phyloP scores from a whole-genome alignment of 169 alveolate genomes.

The Eimeria tenella region DNA sequence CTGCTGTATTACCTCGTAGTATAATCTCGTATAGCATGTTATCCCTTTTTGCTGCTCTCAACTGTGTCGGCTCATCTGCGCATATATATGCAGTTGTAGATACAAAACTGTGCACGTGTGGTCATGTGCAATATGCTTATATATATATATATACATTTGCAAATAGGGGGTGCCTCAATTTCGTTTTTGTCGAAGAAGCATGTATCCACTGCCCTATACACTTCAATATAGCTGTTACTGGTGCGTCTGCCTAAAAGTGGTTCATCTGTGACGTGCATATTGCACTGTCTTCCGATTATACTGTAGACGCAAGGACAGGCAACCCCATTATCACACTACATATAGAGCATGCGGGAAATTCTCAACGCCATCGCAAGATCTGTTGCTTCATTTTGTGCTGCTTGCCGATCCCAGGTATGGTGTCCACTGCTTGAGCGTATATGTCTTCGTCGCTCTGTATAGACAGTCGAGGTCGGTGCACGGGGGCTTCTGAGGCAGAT shows the following conservation, averaged over 20 bases:
- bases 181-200: too few relatives aligned
- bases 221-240: too few relatives aligned
- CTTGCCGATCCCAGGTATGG: constrained; percentile 57
- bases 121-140: neutral
- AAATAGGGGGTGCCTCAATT: too few relatives aligned
- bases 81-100: too few relatives aligned
- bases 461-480: neutral
- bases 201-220: too few relatives aligned
- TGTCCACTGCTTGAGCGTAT: constrained; percentile 57
- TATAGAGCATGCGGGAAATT: neutral
- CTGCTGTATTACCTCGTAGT: too few relatives aligned
- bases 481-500: neutral
- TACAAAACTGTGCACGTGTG: too few relatives aligned
- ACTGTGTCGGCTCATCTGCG: too few relatives aligned
- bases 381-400: neutral
- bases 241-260: too few relatives aligned
- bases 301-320: neutral
- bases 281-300: neutral
- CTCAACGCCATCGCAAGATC: neutral
- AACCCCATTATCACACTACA: neutral
- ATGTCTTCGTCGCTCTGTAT: constrained; percentile 19
- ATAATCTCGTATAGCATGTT: too few relatives aligned
- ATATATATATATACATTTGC: neutral
- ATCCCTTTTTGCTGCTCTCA: too few relatives aligned
- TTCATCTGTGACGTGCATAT: too few relatives aligned